Percentiles rank a stretch among this genome's conserved stretches.
Conservation (phyloP, 176 grass and related monocot genomes). For the Musa schizocarpa region DNA sequence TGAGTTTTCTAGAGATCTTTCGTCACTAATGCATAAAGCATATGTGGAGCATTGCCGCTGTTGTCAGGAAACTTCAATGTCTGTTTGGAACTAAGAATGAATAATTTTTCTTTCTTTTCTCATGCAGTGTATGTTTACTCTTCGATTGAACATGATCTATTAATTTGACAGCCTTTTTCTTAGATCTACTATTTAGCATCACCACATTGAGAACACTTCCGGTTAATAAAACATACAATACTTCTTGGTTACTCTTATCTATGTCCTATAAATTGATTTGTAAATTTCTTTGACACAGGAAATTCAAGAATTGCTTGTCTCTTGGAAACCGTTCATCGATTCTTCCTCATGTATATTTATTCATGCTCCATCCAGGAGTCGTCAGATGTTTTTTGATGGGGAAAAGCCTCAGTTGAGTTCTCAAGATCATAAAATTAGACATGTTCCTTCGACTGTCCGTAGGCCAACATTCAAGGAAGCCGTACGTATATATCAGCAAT, state of each 20-base stretch:
- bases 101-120: background rate
- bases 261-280: background rate
- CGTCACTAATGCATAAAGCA: background rate
- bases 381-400: conserved; percentile 68
- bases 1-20: background rate
- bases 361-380: conserved; percentile 71
- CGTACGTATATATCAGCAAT: conserved; percentile 63
- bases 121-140: background rate
- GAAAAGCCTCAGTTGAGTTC: conserved; percentile 45
- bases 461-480: conserved; percentile 91
- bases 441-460: conserved; percentile 69
- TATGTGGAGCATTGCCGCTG: background rate
- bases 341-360: conserved; percentile 50
- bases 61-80: background rate
- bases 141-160: background rate
- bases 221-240: background rate
- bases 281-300: conserved; percentile 41
- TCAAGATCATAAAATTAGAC: conserved; percentile 47
- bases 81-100: background rate
- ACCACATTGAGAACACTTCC: background rate
- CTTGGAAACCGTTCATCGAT: conserved; percentile 86
- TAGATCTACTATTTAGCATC: background rate
- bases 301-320: conserved; percentile 70
- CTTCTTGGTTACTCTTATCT: background rate
- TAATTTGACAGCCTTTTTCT: background rate